Evolutionary conservation across 768 basidiomycete genomes (phyloP), one percentile per base, ranked within the genome.

Genomic region (Suillus alpinus): DNA sequence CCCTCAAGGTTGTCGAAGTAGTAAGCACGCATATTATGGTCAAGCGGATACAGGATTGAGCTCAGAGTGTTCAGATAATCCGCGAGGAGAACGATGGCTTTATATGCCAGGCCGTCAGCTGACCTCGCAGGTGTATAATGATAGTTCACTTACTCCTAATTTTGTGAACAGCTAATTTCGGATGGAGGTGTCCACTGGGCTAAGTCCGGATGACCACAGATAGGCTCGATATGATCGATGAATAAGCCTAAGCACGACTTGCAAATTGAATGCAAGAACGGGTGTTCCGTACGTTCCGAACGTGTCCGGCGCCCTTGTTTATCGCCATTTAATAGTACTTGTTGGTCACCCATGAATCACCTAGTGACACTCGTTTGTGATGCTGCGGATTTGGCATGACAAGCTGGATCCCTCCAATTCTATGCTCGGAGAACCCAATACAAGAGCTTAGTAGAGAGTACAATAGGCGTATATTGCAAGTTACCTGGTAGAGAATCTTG

Each of bases 1-100:
- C 88, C 89, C 2, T 86, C 84, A 37, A 84, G 55, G 71, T 89
- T 84, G 72, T 91, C 87, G 73, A 80, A 86, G 76, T 85, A 88
- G 77, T 88, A 89, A 7, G 86, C 86, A 43, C 83, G 85, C 89
- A 91, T 91, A 20, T 1, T 62, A 51, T 6, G n/a, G 32, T 34
- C 7, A 3, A 26, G 34, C 5, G 16, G 34, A 26, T 53, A 37
- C 14, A 36, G 20, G 20, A 23, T 16, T 14, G 34, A 37, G 3
- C 34, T 36, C 20, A 10, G n/a, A n/a, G 8, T 18, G 20, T 49
- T 46, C 29, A n/a, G 4, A 43, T 14, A 36, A 57, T 52, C 39
- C 16, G 6, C 14, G 29, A 31, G 18, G 16, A 37, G 16, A n/a
- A 51, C 5, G n/a, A 51, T 6, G 10, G 4, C 9, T 23, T 34